A percentile compares a stretch with the other conserved stretches of the same genome.
Conservation (phyloP, 345 rosid species). For the Linum lewisii region DNA sequence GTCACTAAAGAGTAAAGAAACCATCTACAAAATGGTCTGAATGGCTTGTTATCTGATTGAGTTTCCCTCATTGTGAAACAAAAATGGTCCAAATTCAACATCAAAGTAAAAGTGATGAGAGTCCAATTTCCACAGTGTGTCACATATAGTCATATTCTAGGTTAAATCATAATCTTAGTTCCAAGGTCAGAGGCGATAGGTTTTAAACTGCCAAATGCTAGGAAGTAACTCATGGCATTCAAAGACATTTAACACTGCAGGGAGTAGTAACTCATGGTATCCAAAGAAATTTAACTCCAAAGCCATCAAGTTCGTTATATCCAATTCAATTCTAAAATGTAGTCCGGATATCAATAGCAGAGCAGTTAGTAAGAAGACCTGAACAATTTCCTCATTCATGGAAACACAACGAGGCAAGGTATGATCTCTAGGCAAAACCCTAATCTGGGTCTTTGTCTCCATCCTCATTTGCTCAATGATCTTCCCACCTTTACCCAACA, state of each 20-base stretch:
- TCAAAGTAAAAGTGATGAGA: not conserved
- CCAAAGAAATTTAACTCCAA: constrained; percentile 6
- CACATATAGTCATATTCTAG: too few relatives aligned
- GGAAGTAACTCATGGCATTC: constrained; percentile 8
- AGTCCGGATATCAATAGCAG: not conserved
- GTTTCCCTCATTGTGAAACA: not conserved
- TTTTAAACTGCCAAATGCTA: constrained; percentile 8
- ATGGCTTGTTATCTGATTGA: too few relatives aligned
- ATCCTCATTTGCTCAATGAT: constrained; percentile 99
- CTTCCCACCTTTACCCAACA: constrained; percentile 97
- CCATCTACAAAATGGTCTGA: too few relatives aligned
- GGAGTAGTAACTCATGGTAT: constrained; percentile 8
- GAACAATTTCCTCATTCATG: constrained; percentile 83
- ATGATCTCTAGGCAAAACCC: constrained; percentile 90
- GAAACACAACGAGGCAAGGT: constrained; percentile 82
- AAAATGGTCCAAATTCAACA: not conserved
- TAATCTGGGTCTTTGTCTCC: constrained; percentile 96
- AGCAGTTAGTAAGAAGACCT: constrained; percentile 36
- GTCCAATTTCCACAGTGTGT: too few relatives aligned
- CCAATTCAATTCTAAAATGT: not conserved
- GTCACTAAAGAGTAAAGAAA: too few relatives aligned
- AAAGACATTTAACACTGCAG: too few relatives aligned
- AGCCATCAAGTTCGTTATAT: not conserved
- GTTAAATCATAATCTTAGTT: not conserved
- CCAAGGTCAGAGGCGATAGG: not conserved